Evolutionary conservation across 257 asterid species (phyloP).

Genomic region (Verbena officinalis): DNA sequence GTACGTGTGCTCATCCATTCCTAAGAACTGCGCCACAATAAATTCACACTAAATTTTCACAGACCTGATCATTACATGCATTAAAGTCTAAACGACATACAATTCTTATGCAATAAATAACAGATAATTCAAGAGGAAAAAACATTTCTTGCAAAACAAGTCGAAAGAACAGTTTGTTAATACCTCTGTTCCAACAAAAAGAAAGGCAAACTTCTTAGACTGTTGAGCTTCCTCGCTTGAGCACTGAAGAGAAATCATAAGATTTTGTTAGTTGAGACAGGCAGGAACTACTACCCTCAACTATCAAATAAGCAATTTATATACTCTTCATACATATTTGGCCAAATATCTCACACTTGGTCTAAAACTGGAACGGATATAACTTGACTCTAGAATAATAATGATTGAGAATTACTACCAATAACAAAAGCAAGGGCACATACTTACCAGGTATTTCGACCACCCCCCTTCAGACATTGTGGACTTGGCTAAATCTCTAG

Average conservation of each 20-base stretch:
- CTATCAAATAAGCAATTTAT: neutral
- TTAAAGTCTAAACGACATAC: conserved; percentile 17
- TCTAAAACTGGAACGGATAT: conserved; percentile 12
- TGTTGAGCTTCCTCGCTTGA: conserved; percentile 53
- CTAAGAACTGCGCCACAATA: conserved; percentile 18
- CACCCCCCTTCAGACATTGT: conserved; percentile 88
- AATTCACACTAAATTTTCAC: conserved; percentile 14
- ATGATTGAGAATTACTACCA: conserved; percentile 10
- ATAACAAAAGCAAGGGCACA: conserved; percentile 11
- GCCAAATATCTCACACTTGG: neutral
- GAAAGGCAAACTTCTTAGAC: conserved; percentile 67
- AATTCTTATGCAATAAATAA: conserved; percentile 17
- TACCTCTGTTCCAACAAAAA: conserved; percentile 90
- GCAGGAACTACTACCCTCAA: conserved; percentile 15
- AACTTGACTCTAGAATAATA: conserved; percentile 18
- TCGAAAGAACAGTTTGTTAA: conserved; percentile 19
- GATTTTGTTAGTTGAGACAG: conserved; percentile 19
- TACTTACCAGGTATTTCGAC: conserved; percentile 74
- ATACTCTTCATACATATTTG: neutral
- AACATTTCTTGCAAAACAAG: conserved; percentile 7
- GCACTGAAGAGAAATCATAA: conserved; percentile 58
- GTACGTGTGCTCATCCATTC: conserved; percentile 11
- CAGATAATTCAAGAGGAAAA: neutral
- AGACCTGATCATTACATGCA: conserved; percentile 19
- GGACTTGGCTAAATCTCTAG: conserved; percentile 76